phyloP scores from a whole-genome alignment of 2,329 filamentous ascomycete genomes.

The Cercospora nicotianae region DNA sequence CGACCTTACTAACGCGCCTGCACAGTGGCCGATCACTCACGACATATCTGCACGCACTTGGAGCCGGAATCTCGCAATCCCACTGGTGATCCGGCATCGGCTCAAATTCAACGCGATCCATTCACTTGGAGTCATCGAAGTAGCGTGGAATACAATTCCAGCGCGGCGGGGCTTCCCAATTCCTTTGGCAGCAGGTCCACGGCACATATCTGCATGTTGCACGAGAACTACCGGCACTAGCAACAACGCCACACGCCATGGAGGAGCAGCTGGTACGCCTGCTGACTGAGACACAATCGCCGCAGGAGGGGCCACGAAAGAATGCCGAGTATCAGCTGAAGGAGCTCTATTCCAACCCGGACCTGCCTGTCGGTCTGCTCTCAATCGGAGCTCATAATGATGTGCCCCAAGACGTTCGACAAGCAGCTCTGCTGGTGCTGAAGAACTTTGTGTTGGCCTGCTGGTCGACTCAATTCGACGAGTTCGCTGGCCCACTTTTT shows the following conservation, averaged over 20 bases:
- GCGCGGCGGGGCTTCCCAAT: constrained; percentile 1
- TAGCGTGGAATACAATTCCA: constrained; percentile 6
- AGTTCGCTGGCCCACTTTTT: constrained; percentile 67
- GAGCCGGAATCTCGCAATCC: neutral
- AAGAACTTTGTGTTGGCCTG: constrained; percentile 80
- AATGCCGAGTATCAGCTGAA: constrained; percentile 82
- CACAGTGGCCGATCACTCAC: neutral
- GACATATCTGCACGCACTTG: neutral
- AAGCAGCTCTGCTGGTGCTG: constrained; percentile 76
- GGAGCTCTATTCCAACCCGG: constrained; percentile 64
- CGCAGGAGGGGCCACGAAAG: constrained; percentile 74
- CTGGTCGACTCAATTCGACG: constrained; percentile 76
- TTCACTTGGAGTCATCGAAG: neutral
- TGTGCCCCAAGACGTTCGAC: constrained; percentile 72
- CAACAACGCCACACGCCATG: constrained; percentile 56
- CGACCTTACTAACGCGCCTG: neutral
- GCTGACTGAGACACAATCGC: constrained; percentile 80
- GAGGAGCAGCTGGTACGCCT: constrained; percentile 89
- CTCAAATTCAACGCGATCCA: neutral
- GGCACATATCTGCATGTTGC: constrained; percentile 19
- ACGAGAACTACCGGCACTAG: constrained; percentile 18
- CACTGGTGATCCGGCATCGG: neutral
- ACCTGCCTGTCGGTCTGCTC: constrained; percentile 76
- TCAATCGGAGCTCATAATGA: constrained; percentile 76
- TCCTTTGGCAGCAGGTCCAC: neutral